These are phyloP conservation scores for Rosa rugosa DNA, from an alignment of 306 rosid genomes.

Conservation along the genomic window DNA sequence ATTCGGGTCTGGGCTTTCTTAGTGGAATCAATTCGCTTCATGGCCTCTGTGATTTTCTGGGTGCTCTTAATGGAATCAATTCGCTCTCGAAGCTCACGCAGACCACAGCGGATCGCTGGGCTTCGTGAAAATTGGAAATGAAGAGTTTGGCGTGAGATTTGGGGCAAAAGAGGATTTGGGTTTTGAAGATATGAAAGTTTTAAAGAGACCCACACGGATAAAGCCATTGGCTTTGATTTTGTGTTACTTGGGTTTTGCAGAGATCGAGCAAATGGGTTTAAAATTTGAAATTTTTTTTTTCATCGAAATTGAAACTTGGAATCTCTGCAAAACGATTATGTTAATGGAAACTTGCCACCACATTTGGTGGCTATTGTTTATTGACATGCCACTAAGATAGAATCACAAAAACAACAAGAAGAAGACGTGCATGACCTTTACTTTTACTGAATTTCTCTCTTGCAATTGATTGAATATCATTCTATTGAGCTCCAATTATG, in stretches of 20 bases:
- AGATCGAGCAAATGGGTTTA: neutral
- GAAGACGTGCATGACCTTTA: too few species aligned
- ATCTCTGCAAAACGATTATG: neutral
- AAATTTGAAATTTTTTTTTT: neutral
- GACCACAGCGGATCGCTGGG: slow-evolving; percentile 36
- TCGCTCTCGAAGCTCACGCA: slow-evolving; percentile 59
- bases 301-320: neutral
- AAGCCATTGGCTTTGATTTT: slow-evolving; percentile 22
- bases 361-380: too few species aligned
- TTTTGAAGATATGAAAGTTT: slow-evolving; percentile 33
- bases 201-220: slow-evolving; percentile 23
- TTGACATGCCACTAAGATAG: too few species aligned
- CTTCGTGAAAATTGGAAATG: slow-evolving; percentile 10
- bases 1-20: slow-evolving; percentile 50
- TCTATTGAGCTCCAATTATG: too few species aligned
- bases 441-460: too few species aligned
- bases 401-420: too few species aligned
- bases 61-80: slow-evolving; percentile 49
- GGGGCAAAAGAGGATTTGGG: slow-evolving; percentile 21
- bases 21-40: slow-evolving; percentile 57
- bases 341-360: neutral
- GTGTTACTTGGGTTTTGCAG: slow-evolving; percentile 10
- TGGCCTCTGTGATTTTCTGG: slow-evolving; percentile 72
- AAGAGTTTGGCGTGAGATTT: neutral
- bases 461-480: too few species aligned